phyloP scores from a whole-genome alignment of 768 basidiomycete species.

The Termitomyces sp. region DNA sequence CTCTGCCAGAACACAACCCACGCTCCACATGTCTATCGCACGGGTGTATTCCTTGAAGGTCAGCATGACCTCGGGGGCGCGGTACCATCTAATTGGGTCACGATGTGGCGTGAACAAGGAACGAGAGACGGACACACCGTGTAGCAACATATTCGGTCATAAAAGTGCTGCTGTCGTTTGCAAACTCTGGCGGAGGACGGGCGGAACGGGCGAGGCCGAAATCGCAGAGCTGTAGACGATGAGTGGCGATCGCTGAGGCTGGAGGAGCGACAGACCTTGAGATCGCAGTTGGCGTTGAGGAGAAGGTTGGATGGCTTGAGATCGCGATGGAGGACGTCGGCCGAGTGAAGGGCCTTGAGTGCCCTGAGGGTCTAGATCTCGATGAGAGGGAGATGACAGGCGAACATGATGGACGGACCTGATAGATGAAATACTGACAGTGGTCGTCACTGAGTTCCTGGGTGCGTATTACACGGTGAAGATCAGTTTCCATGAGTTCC shows the following conservation, averaged over 20 bases:
- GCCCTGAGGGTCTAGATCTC: slow-evolving; percentile 71
- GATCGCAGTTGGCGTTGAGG: slow-evolving; percentile 93
- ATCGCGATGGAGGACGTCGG: slow-evolving; percentile 92
- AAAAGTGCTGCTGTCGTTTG: slow-evolving; percentile 71
- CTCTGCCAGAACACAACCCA: slow-evolving; percentile 84
- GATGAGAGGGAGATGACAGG: not conserved
- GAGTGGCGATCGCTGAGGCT: not conserved
- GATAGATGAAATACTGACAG: slow-evolving; percentile 96
- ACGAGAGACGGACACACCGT: slow-evolving; percentile 36
- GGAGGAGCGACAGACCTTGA: slow-evolving; percentile 55
- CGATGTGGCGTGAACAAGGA: not conserved
- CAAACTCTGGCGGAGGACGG: slow-evolving; percentile 65
- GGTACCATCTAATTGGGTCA: slow-evolving; percentile 73
- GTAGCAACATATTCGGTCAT: slow-evolving; percentile 97
- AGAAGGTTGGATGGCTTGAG: slow-evolving; percentile 95
- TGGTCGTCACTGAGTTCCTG: slow-evolving; percentile 94
- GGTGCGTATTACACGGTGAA: slow-evolving; percentile 94
- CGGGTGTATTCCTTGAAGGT: slow-evolving; percentile 95
- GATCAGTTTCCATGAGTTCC: slow-evolving; percentile 89
- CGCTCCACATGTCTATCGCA: slow-evolving; percentile 84
- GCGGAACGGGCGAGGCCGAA: slow-evolving; percentile 84
- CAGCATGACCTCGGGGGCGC: slow-evolving; percentile 97
- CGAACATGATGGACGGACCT: slow-evolving; percentile 37
- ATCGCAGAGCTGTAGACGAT: slow-evolving; percentile 57
- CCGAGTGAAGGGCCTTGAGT: slow-evolving; percentile 90